Conservation (phyloP, 129 eudicot genomes). For the Solidago caesia region DNA sequence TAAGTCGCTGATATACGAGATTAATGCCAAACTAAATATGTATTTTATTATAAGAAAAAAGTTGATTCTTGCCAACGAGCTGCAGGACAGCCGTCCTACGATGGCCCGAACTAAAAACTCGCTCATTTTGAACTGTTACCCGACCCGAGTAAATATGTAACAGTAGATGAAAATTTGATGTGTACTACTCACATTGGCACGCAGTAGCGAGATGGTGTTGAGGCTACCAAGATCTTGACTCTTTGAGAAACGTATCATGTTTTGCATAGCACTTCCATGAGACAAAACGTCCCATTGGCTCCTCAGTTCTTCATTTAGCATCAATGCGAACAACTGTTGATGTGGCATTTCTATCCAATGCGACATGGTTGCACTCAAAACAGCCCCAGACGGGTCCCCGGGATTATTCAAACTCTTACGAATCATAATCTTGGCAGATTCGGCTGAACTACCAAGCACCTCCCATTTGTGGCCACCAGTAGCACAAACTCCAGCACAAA, state of each 20-base stretch:
- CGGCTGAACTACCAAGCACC: slow-evolving; percentile 44
- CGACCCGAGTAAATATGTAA: no score
- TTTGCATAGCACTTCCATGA: slow-evolving; percentile 64
- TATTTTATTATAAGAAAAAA: background rate
- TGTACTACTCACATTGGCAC: slow-evolving; percentile 57
- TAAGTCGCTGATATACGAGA: no score
- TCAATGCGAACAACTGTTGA: slow-evolving; percentile 52
- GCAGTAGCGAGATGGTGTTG: slow-evolving; percentile 54
- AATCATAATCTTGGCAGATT: slow-evolving; percentile 57
- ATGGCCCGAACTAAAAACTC: no score
- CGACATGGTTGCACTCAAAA: slow-evolving; percentile 70
- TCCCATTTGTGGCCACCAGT: slow-evolving; percentile 70
- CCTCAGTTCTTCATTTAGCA: slow-evolving; percentile 63
- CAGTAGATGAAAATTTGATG: background rate
- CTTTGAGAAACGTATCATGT: slow-evolving; percentile 54
- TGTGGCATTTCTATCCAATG: slow-evolving; percentile 69
- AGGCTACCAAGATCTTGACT: slow-evolving; percentile 47
- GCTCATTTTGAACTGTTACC: no score
- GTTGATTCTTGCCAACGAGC: background rate
- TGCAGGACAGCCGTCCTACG: no score
- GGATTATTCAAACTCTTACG: slow-evolving; percentile 52
- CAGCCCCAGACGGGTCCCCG: slow-evolving; percentile 73
- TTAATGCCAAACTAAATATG: background rate
- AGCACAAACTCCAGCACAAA: slow-evolving; percentile 76
- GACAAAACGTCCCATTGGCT: slow-evolving; percentile 77